These are phyloP conservation scores for Populus pruinosa DNA, from an alignment of 345 rosid species.

Conservation along the genomic window DNA sequence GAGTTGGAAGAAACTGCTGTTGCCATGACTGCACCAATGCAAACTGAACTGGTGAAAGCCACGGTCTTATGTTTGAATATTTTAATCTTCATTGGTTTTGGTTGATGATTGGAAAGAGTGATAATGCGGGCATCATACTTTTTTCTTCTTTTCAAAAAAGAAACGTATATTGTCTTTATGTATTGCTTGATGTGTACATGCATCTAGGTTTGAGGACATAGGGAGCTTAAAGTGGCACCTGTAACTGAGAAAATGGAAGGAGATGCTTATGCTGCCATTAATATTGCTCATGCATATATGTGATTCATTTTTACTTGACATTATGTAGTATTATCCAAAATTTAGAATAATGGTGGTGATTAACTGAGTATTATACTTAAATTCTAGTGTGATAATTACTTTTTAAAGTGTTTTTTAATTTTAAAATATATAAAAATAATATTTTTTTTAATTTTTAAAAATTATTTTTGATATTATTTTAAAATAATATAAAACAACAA, in stretches of 20 bases:
- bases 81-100: neutral
- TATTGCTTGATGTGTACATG: neutral
- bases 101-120: neutral
- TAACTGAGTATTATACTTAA: neutral
- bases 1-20: neutral
- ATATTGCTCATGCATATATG: neutral
- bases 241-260: neutral
- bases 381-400: no score
- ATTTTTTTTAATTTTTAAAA: no score
- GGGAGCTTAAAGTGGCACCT: neutral
- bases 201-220: neutral
- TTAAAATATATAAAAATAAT: no score
- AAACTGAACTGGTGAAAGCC: neutral
- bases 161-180: neutral
- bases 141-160: neutral
- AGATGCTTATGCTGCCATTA: neutral
- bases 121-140: neutral
- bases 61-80: neutral
- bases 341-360: neutral
- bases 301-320: neutral
- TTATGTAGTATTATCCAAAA: neutral
- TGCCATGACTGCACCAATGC: neutral
- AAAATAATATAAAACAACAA: no score
- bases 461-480: no score
- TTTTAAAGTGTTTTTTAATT: no score